Percentiles rank a stretch among this genome's conserved stretches.
Conservation (phyloP, 2,329 filamentous ascomycete genomes). For the Nannizziopsis arthrosporioides region DNA sequence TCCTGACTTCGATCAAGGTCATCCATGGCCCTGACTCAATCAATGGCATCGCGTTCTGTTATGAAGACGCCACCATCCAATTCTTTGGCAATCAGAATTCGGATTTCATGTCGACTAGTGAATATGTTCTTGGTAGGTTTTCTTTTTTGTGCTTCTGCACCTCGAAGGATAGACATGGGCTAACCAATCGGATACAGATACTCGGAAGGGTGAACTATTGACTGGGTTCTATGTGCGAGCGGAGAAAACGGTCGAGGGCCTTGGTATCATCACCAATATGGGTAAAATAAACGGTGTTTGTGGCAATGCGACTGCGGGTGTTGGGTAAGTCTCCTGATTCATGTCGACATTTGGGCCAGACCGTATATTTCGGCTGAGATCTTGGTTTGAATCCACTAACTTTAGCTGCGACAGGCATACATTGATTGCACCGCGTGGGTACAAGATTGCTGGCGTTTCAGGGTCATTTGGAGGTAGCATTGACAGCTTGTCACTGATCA, state of each 20-base stretch:
- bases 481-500: constrained; percentile 74
- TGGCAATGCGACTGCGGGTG: constrained; percentile 69
- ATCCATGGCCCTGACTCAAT: constrained; percentile 61
- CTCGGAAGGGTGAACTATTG: constrained; percentile 71
- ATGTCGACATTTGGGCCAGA: background rate
- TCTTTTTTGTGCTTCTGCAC: background rate
- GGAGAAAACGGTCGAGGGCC: constrained; percentile 69
- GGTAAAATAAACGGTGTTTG: constrained; percentile 78
- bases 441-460: constrained; percentile 75
- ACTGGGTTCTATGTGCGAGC: constrained; percentile 75
- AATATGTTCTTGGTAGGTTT: constrained; percentile 62
- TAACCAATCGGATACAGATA: constrained; percentile 44
- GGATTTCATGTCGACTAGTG: constrained; percentile 51
- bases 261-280: constrained; percentile 79
- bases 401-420: constrained; percentile 51
- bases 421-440: constrained; percentile 78
- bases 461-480: constrained; percentile 73
- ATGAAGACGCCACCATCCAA: constrained; percentile 74
- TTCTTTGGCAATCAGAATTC: constrained; percentile 67
- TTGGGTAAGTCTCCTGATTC: constrained; percentile 52
- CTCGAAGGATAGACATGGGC: no score
- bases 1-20: constrained; percentile 62
- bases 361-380: constrained; percentile 1
- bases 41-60: constrained; percentile 83
- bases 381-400: constrained; percentile 7